phyloP scores from a whole-genome alignment of 768 basidiomycete genomes.

The Dentipellis fragilis region DNA sequence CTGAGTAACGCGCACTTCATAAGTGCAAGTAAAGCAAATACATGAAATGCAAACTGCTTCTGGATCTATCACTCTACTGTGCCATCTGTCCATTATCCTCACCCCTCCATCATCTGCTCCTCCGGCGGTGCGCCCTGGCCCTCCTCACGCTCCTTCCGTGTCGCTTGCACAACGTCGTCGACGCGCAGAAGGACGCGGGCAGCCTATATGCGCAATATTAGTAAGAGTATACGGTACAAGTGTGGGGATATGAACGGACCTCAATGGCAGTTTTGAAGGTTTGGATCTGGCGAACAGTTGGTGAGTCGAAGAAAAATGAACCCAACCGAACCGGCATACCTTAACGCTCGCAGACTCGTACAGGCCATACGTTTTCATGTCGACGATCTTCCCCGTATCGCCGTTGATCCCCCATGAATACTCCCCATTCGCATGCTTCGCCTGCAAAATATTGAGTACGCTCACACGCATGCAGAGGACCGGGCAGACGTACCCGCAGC shows the following conservation, averaged over 20 bases:
- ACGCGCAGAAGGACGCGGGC: constrained; percentile 87
- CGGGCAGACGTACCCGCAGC: constrained; percentile 55
- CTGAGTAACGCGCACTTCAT: too few relatives aligned
- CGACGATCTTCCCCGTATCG: constrained; percentile 89
- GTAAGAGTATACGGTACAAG: neutral
- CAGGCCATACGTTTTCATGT: constrained; percentile 91
- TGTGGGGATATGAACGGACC: constrained; percentile 29
- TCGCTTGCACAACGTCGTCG: constrained; percentile 90
- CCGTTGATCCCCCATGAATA: constrained; percentile 92
- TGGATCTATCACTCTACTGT: neutral
- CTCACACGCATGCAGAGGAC: neutral
- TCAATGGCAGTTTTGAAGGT: constrained; percentile 96
- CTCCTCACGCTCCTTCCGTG: constrained; percentile 61
- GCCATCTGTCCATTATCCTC: neutral
- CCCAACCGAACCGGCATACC: constrained; percentile 25
- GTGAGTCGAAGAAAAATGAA: neutral
- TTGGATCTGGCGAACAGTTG: constrained; percentile 53
- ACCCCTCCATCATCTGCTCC: constrained; percentile 44
- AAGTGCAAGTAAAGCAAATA: neutral
- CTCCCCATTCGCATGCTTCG: constrained; percentile 90
- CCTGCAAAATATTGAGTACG: constrained; percentile 34
- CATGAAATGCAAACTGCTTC: neutral
- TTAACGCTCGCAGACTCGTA: constrained; percentile 97
- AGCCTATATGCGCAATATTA: constrained; percentile 34
- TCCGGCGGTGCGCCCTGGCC: constrained; percentile 33